Conservation (phyloP, 768 basidiomycete species). For the Agaricus subrufescens region DNA sequence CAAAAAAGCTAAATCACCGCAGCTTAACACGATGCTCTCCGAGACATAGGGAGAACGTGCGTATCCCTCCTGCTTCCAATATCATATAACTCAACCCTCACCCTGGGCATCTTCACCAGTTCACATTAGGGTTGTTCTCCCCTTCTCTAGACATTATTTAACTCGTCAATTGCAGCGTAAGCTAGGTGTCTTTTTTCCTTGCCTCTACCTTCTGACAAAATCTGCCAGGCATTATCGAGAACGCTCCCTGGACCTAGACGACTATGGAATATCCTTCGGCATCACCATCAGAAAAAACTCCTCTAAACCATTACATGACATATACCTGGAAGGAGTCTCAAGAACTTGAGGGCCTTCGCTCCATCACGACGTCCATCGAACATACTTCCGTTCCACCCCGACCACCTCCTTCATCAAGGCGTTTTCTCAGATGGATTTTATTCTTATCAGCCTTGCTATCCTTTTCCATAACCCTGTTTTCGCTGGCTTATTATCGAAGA, state of each 20-base stretch:
- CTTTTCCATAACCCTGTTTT: background rate
- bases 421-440: background rate
- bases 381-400: background rate
- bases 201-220: background rate
- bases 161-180: no score
- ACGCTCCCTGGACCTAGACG: no score
- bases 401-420: background rate
- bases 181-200: background rate
- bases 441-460: background rate
- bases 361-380: background rate
- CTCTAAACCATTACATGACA: background rate
- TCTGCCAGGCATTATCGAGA: background rate
- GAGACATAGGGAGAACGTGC: no score
- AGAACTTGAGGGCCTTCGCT: background rate
- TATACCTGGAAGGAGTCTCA: background rate
- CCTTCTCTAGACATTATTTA: no score
- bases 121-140: no score
- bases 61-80: no score
- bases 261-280: no score
- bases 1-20: no score
- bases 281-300: no score
- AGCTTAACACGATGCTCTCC: no score
- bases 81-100: no score
- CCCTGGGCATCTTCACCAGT: no score
- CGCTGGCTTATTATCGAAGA: background rate